Base-by-base conservation (phyloP, 2,329 filamentous ascomycete genomes). In the Xylaria sp. region DNA sequence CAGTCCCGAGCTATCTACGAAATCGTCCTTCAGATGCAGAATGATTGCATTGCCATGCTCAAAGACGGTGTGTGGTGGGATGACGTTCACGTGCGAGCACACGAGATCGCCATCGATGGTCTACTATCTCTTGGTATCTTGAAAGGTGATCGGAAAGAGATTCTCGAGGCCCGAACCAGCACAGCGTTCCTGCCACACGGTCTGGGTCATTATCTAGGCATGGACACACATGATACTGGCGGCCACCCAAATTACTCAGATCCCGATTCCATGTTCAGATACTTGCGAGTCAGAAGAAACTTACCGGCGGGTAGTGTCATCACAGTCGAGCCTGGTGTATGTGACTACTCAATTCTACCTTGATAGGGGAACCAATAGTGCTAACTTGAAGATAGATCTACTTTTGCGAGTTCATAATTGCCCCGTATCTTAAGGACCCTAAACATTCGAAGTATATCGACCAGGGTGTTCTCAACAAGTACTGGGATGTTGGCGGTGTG, bases 141-240 rank as follows among this genome's bases (percentile, higher is more conserved):
- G 47, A 87, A 87, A 77, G 86, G 88, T 10, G 84, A 88, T 69
- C 86, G 87, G 65, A 87, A 91, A 21, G 93, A 93, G 74, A 92
- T 98, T 27, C 87, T 97, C 69, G 86, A 89, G 73, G 89, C 88
- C 51, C 87, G 94, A 64, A 93, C 93, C n/a, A 95, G 92, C 75
- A 90, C 92, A 27, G 94, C 94, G 1, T 98, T 98, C 83, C 93
- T 97, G 77, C 94, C 94, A 0, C 94, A 98, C 78, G 94, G 94
- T 0, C 83, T 98, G 0, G 94, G 94, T 0, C 94, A 98, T 80
- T 95, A 97, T 78, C 84, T 98, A 10, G 94, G 94, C 70, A 91
- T 98, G 86, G 94, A 98, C 78, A 97, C 94, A 1, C 94, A 98
- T 79, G 94, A 98, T 77, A 92, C 90, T 0, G 92, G 92, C 69